Percentiles rank a stretch among this genome's conserved stretches.
Evolutionary conservation across 805 yeast species (phyloP).

Genomic region (Yarrowia deformans): DNA sequence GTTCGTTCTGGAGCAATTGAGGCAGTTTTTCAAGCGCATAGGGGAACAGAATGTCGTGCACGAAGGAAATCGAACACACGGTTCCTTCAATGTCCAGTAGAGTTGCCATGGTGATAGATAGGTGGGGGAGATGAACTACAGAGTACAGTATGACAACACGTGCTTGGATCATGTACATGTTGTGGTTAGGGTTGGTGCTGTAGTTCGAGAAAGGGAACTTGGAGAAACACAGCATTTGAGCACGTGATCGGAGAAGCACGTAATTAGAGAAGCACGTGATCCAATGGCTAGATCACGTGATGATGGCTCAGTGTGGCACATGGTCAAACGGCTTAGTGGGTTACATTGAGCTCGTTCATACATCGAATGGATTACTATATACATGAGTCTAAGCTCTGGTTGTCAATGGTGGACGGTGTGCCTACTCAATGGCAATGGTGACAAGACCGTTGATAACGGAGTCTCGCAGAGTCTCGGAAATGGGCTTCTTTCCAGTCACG

Average conservation of each 20-base stretch:
- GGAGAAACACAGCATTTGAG: too few relatives aligned
- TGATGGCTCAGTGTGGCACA: too few relatives aligned
- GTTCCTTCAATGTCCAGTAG: constrained; percentile 91
- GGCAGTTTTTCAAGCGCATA: constrained; percentile 60
- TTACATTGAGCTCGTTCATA: too few relatives aligned
- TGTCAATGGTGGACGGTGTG: too few relatives aligned
- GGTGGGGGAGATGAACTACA: neutral
- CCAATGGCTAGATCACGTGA: too few relatives aligned
- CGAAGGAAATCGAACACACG: constrained; percentile 89
- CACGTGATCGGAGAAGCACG: too few relatives aligned
- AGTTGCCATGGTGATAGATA: constrained; percentile 15
- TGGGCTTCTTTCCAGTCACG: constrained; percentile 70
- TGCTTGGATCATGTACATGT: constrained; percentile 8
- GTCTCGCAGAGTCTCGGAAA: constrained; percentile 62
- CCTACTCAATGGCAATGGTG: constrained; percentile 40
- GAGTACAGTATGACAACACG: constrained; percentile 1
- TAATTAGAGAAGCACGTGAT: too few relatives aligned
- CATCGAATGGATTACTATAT: constrained; percentile 25
- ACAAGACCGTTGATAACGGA: constrained; percentile 54
- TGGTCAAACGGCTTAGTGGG: too few relatives aligned
- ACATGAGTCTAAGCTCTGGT: neutral
- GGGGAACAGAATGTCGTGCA: constrained; percentile 75
- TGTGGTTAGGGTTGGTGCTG: constrained; percentile 17
- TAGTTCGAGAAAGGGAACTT: too few relatives aligned
- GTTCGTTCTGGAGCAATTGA: constrained; percentile 42